Percentiles rank a stretch among this genome's conserved stretches.
These are phyloP conservation scores for Auxenochlorella pyrenoidosa DNA, from an alignment of 139 green algal species.

Conservation along the genomic window DNA sequence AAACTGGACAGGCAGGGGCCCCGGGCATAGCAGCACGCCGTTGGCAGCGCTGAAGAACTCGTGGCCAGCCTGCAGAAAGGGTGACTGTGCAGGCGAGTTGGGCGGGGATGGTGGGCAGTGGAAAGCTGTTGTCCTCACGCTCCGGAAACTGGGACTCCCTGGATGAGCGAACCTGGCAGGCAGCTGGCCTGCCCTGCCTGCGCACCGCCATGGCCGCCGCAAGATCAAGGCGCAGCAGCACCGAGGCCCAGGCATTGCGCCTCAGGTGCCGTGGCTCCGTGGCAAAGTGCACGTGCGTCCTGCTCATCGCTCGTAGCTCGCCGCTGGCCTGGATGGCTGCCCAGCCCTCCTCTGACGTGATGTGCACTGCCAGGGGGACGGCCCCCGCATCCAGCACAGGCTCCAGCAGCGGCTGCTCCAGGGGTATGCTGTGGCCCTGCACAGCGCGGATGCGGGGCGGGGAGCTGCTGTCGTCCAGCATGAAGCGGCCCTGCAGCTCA, in stretches of 20 bases:
- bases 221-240: constrained; percentile 15
- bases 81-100: not conserved
- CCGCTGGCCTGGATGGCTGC: not conserved
- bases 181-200: not conserved
- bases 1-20: not conserved
- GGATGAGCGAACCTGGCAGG: no score
- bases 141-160: not conserved
- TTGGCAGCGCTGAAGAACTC: not conserved
- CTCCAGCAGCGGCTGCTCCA: not conserved
- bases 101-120: not conserved
- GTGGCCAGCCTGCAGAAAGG: not conserved
- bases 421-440: constrained; percentile 10
- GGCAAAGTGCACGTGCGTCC: constrained; percentile 18
- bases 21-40: constrained; percentile 17
- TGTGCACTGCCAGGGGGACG: not conserved
- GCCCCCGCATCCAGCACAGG: not conserved
- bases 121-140: not conserved
- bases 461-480: not conserved
- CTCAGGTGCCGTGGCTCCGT: not conserved
- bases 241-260: constrained; percentile 1
- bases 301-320: not conserved
- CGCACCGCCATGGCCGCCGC: not conserved
- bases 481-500: not conserved
- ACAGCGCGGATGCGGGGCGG: constrained; percentile 4
- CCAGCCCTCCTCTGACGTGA: constrained; percentile 9